Base-by-base conservation (phyloP, 306 rosid species). In the Alnus rubra region DNA sequence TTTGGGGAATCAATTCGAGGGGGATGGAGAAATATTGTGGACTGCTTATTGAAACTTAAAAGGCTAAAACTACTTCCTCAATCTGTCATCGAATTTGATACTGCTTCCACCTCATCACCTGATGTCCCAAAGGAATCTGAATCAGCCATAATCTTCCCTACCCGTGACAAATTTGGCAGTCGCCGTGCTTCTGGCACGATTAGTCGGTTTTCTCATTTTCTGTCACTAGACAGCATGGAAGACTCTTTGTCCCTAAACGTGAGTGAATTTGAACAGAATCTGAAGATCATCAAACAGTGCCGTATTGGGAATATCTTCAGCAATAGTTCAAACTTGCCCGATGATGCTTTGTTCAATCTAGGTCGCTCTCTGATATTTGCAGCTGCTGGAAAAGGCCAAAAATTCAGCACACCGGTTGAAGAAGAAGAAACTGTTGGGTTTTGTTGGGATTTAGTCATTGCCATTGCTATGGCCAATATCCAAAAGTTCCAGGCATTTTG, bases 331-430 rank as follows among this genome's bases (percentile, higher is more conserved):
- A 90, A 76, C 83, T 85, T 93, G 23, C 96, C 88, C 0, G 94
- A 81, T 37, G 94, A 91, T 2, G 83, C 93, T 77, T 81, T 93
- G 68, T 90, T 85, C 33, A 89, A 81, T 81, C 93, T 93, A 3
- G 98, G 99, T 15, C 86, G 96, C 16, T 87, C 94, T 49, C 74
- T 93, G 74, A 90, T 95, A 64, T 90, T 88, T 76, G 86, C 97
- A 11, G 92, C 99, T 13, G 99, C 99, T 8, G 98, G 99, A 65
- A 93, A 91, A 88, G 98, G 98, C 37, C 98, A 95, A 56, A 95
- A 95, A 81, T 93, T 93, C 49, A 93, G 93, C 87, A 93, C 97
- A n/a, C 85, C 94, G 0, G 75, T 89, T 65, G 99, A 95, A 78
- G 98, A 95, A 86, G 98, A 95, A 84, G 99, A 93, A 86, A 88